Evolutionary conservation across 164 flowering plant species (phyloP).

Genomic region (Litsea cubeba): DNA sequence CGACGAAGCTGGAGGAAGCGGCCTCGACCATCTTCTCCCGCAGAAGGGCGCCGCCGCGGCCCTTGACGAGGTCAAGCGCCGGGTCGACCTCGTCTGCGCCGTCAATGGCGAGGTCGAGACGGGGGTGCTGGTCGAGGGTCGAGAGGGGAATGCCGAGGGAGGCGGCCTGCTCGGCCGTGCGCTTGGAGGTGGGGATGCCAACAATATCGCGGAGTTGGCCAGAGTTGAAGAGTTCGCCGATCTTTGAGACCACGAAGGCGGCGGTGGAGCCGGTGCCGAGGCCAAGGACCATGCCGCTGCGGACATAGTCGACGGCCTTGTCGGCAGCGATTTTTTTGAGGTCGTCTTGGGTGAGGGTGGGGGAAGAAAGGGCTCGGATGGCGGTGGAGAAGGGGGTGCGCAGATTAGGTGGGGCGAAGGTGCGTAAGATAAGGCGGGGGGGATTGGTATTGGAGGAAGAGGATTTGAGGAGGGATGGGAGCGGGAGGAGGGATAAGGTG

Average conservation of each 20-base stretch:
- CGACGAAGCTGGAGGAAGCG: constrained; percentile 8
- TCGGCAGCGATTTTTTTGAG: constrained; percentile 14
- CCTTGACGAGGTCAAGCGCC: constrained; percentile 15
- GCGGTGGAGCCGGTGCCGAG: constrained; percentile 17
- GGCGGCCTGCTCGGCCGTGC: constrained; percentile 15
- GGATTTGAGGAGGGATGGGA: neutral
- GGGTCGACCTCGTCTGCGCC: constrained; percentile 19
- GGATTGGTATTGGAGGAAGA: neutral
- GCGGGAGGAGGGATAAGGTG: constrained; percentile 3
- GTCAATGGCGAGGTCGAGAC: constrained; percentile 14
- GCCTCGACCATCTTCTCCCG: constrained; percentile 21
- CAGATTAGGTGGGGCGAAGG: neutral
- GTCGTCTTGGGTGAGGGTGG: constrained; percentile 10
- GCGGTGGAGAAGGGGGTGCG: constrained; percentile 2
- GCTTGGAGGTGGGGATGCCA: constrained; percentile 17
- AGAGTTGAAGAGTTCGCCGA: constrained; percentile 10
- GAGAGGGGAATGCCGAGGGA: constrained; percentile 14
- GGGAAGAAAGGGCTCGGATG: constrained; percentile 1
- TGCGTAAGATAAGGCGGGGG: neutral
- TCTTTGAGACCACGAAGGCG: constrained; percentile 11
- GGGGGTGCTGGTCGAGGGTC: constrained; percentile 8
- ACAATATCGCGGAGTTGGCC: constrained; percentile 10
- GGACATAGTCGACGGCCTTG: constrained; percentile 15
- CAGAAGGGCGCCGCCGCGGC: constrained; percentile 15
- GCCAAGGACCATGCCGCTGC: constrained; percentile 13